phyloP scores from a whole-genome alignment of 306 rosid species.

The Dalbergia cochinchinensis region DNA sequence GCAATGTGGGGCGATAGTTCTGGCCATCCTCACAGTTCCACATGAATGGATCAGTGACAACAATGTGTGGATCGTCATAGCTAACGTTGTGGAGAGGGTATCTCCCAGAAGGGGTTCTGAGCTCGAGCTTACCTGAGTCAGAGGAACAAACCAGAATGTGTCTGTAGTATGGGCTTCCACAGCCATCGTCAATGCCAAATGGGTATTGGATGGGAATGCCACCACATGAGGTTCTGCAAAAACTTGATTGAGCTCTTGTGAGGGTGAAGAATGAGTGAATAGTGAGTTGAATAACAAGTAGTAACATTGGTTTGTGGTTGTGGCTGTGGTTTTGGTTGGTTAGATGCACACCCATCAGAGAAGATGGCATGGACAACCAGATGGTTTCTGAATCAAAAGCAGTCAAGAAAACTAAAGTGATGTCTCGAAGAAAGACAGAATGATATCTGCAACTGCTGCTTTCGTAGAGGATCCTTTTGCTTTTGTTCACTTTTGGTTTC shows the following conservation, averaged over 20 bases:
- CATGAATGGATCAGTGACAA: slow-evolving; percentile 88
- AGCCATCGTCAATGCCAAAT: slow-evolving; percentile 87
- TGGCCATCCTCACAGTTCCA: slow-evolving; percentile 81
- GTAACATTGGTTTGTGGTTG: slow-evolving; percentile 30
- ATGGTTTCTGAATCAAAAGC: slow-evolving; percentile 35
- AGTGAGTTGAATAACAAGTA: slow-evolving; percentile 38
- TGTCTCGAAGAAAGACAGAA: neutral
- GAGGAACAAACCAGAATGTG: slow-evolving; percentile 78
- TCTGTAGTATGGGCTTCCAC: slow-evolving; percentile 88
- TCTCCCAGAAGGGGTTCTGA: slow-evolving; percentile 86
- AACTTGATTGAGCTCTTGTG: slow-evolving; percentile 51
- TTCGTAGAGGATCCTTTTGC: slow-evolving; percentile 42
- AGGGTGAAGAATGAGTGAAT: slow-evolving; percentile 37
- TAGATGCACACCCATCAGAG: slow-evolving; percentile 42
- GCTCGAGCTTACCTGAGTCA: slow-evolving; percentile 58
- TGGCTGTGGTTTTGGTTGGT: neutral
- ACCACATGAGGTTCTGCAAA: slow-evolving; percentile 82
- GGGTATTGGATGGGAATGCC: slow-evolving; percentile 82
- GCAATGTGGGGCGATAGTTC: slow-evolving; percentile 70
- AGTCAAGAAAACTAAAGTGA: slow-evolving; percentile 21
- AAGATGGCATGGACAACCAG: neutral
- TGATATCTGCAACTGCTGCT: slow-evolving; percentile 39
- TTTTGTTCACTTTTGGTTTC: slow-evolving; percentile 50
- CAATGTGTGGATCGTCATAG: slow-evolving; percentile 81
- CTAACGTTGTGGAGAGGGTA: slow-evolving; percentile 68